Conservation (phyloP, 352 stramenopile genomes). For the Pythium diclinum region DNA sequence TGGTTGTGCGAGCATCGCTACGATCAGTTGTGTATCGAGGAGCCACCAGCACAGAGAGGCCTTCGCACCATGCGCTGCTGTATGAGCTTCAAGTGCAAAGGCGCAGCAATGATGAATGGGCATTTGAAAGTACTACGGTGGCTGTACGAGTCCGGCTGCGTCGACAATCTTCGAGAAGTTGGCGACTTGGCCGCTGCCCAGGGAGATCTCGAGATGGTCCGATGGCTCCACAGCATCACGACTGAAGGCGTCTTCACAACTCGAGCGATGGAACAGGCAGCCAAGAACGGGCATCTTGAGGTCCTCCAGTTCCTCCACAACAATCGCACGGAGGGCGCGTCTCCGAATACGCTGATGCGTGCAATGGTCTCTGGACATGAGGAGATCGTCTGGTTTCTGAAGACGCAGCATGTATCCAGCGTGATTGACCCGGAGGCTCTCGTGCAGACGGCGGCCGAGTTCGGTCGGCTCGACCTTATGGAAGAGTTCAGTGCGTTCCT, state of each 20-base stretch:
- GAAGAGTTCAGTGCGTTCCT: neutral
- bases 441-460: neutral
- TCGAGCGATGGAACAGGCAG: conserved; percentile 13
- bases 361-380: conserved; percentile 12
- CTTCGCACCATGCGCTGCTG: neutral
- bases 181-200: conserved; percentile 3
- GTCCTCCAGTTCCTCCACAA: conserved; percentile 22
- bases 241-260: neutral
- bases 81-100: neutral
- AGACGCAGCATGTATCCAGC: conserved; percentile 18
- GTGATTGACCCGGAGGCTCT: conserved; percentile 12
- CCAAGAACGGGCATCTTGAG: conserved; percentile 12
- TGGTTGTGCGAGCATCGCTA: conserved; percentile 13
- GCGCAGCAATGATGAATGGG: neutral
- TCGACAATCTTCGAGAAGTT: conserved; percentile 2
- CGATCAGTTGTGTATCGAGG: neutral
- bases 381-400: conserved; percentile 21
- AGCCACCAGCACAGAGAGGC: neutral
- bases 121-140: neutral
- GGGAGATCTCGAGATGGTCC: conserved; percentile 10
- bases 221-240: conserved; percentile 10
- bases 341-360: conserved; percentile 11
- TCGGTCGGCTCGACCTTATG: neutral
- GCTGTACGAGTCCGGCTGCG: neutral
- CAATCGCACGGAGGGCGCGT: conserved; percentile 12